Evolutionary conservation across 352 stramenopile species (phyloP), one percentile per base, ranked within the genome.

Genomic region (Phytopythium litorale): DNA sequence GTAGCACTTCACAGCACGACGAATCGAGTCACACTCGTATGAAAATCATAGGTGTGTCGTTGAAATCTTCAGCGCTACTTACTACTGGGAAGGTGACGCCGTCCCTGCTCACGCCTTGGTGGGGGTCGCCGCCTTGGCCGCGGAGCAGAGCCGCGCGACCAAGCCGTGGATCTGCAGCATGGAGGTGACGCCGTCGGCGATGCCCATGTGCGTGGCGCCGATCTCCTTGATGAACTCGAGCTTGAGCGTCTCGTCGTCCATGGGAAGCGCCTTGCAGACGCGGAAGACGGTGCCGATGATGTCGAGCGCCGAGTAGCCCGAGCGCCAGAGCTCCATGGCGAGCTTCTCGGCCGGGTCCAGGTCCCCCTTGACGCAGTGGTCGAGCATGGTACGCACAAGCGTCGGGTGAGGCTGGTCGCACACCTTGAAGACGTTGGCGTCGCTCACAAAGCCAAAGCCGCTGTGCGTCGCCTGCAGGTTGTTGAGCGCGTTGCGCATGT

Each of bases 401-500:
- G 80, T 87, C 21, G 98, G 98, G 74, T 99, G 98, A 9, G 98
- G 98, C 72, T 98, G 92, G 62, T 98, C 94, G 68, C 94, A 98
- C 2, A 98, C 86, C 69, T 97, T 97, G 75, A 98, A 98, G 8
- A 99, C 96, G 64, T 98, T 98, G 33, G 75, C 84, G 72, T 99
- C 89, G 68, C 91, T 98, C n/a, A 99, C 88, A 64, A 97, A 91
- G 40, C 87, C 89, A 67, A 99, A 99, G 18, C 97, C 96, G 63
- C 82, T 96, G 64, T 91, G 72, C 15, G 97, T 99, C n/a, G 96
- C 92, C 80, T 99, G 98, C 11, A 99, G 78, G 75, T 99, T 99
- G 81, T 99, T 99, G 50, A 99, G 79, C 38, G 97, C 97, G 74
- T 99, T 98, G 30, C 98, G 87, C 95, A 99, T 98, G 76, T 99